phyloP scores from a whole-genome alignment of 176 grass and related monocot species.

The Alopecurus myosuroides region DNA sequence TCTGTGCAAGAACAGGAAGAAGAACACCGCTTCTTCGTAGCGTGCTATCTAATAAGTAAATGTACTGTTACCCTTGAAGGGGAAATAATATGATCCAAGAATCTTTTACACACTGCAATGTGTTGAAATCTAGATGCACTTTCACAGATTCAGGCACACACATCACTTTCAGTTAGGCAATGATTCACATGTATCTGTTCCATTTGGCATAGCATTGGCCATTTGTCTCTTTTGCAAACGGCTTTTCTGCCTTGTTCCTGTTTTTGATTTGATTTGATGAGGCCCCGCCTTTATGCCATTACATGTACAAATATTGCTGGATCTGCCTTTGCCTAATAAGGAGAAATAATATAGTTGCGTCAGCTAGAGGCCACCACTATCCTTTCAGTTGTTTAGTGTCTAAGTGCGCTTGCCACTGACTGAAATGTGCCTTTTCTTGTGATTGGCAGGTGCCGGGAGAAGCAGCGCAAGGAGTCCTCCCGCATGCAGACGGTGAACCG shows the following conservation, averaged over 20 bases:
- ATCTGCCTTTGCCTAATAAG: slow-evolving; percentile 4
- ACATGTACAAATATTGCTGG: background rate
- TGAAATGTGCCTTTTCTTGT: background rate
- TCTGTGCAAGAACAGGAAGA: slow-evolving; percentile 18
- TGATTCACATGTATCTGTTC: slow-evolving; percentile 34
- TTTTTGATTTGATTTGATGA: slow-evolving; percentile 23
- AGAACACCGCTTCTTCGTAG: slow-evolving; percentile 1
- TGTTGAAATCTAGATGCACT: slow-evolving; percentile 11
- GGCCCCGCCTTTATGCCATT: background rate
- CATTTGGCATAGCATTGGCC: slow-evolving; percentile 15
- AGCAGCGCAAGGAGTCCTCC: slow-evolving; percentile 96
- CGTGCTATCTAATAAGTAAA: background rate
- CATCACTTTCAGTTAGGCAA: slow-evolving; percentile 50
- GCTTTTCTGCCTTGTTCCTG: slow-evolving; percentile 12
- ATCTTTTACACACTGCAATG: background rate
- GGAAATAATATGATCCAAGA: background rate
- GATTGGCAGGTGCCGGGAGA: slow-evolving; percentile 78
- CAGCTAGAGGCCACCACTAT: slow-evolving; percentile 10
- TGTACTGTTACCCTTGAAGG: slow-evolving; percentile 8
- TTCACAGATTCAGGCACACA: slow-evolving; percentile 19
- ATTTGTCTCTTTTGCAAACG: slow-evolving; percentile 42
- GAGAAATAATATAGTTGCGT: background rate
- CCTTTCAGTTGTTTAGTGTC: background rate
- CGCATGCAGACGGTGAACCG: slow-evolving; percentile 94
- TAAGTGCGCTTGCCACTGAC: background rate